Percentiles rank a stretch among this genome's conserved stretches.
Evolutionary conservation across 1,284 basidiomycete species (phyloP).

Genomic region (Macrocybe sp.): DNA sequence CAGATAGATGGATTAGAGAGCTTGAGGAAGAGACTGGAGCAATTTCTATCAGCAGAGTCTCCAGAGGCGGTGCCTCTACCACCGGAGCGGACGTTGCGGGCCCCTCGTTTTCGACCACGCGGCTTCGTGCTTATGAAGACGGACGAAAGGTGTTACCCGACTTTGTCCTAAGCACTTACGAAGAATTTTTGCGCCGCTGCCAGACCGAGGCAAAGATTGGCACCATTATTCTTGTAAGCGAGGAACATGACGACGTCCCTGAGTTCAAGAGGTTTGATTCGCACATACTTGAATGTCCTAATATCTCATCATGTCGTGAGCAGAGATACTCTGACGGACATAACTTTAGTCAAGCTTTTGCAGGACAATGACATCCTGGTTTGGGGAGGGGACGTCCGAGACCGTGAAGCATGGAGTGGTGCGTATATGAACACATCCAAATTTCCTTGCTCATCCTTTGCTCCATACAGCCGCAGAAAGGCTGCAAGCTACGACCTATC

Average conservation of each 20-base stretch:
- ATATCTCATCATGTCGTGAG: not conserved
- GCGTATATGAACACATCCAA: conserved; percentile 16
- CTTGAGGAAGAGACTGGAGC: conserved; percentile 82
- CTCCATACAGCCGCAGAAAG: conserved; percentile 67
- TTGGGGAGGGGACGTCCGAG: conserved; percentile 80
- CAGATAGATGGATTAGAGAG: conserved; percentile 70
- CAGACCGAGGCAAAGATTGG: conserved; percentile 73
- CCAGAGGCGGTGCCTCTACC: conserved; percentile 20
- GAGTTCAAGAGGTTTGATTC: conserved; percentile 74
- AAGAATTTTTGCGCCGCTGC: conserved; percentile 68
- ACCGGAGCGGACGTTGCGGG: conserved; percentile 35
- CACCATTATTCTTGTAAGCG: conserved; percentile 82
- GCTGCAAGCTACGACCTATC: conserved; percentile 85
- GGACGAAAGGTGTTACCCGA: conserved; percentile 61
- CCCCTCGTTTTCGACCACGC: conserved; percentile 32
- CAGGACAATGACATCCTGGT: conserved; percentile 70
- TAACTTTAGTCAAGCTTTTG: conserved; percentile 60
- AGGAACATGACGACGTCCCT: conserved; percentile 85
- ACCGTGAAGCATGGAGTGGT: conserved; percentile 84
- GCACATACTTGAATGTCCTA: not conserved
- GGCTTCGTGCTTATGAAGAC: conserved; percentile 24
- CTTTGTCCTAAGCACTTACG: conserved; percentile 81
- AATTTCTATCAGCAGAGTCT: conserved; percentile 42
- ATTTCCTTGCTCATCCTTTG: conserved; percentile 2
- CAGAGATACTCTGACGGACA: conserved; percentile 75